A percentile compares a stretch with the other conserved stretches of the same genome.
These are phyloP conservation scores for Talaromyces amestolkiae DNA, from an alignment of 2,329 filamentous ascomycete species.

Conservation along the genomic window DNA sequence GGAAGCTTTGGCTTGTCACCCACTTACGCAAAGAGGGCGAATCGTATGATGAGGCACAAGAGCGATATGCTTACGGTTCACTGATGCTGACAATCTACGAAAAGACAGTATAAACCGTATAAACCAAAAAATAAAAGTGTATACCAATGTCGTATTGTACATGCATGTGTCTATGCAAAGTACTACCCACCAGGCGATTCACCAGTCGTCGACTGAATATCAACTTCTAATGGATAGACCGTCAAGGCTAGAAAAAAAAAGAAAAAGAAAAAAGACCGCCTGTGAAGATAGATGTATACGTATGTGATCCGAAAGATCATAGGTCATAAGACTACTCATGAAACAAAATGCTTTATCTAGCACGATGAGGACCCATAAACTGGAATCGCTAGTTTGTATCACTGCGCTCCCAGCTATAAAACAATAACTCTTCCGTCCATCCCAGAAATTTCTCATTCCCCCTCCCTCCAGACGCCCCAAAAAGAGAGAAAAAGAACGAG, in stretches of 20 bases:
- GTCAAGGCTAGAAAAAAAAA: not conserved
- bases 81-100: constrained; percentile 40
- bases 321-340: not conserved
- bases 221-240: not conserved
- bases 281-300: not conserved
- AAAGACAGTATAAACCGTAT: constrained; percentile 1
- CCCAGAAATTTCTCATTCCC: not conserved
- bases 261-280: no score
- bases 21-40: constrained; percentile 38
- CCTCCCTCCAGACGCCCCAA: not conserved
- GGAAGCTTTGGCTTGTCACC: constrained; percentile 42
- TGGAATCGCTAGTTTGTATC: not conserved
- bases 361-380: not conserved
- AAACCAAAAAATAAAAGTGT: not conserved
- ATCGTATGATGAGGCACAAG: constrained; percentile 34
- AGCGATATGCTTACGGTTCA: constrained; percentile 38
- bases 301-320: not conserved
- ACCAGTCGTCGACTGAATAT: not conserved
- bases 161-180: not conserved
- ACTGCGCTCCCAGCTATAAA: not conserved
- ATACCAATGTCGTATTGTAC: not conserved
- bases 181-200: not conserved
- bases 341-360: not conserved
- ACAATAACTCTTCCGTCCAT: not conserved
- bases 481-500: no score